Percentiles rank a stretch among this genome's conserved stretches.
Evolutionary conservation across 176 grass and related monocot species (phyloP).

Genomic region (Avena atlantica): DNA sequence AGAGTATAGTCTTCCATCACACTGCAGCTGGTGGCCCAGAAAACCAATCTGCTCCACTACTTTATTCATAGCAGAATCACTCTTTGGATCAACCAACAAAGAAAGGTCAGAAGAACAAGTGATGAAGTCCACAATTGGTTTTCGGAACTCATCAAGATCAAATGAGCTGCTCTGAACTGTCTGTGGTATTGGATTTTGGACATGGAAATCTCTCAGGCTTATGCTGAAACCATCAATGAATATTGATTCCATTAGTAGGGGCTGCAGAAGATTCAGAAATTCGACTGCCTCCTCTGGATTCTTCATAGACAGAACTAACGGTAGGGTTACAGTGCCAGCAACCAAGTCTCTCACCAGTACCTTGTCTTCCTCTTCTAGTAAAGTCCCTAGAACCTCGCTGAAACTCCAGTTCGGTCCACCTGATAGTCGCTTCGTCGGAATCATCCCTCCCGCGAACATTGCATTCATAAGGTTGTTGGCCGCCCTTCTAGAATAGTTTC

Average conservation of each 20-base stretch:
- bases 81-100: conserved; percentile 55
- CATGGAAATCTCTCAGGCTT: conserved; percentile 57
- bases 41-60: conserved; percentile 77
- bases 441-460: conserved; percentile 52
- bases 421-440: conserved; percentile 42
- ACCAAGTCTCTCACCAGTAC: conserved; percentile 42
- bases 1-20: conserved; percentile 49
- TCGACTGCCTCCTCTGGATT: conserved; percentile 51
- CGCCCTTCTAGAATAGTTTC: conserved; percentile 41
- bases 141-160: conserved; percentile 40
- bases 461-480: conserved; percentile 54
- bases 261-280: conserved; percentile 66
- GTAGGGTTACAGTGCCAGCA: conserved; percentile 41
- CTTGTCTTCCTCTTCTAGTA: conserved; percentile 26
- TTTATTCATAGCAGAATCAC: conserved; percentile 52
- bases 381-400: conserved; percentile 47
- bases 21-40: conserved; percentile 62
- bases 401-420: conserved; percentile 46
- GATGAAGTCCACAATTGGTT: conserved; percentile 49
- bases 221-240: conserved; percentile 66
- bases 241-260: conserved; percentile 67
- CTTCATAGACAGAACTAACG: conserved; percentile 41
- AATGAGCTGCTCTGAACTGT: conserved; percentile 23
- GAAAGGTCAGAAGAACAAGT: conserved; percentile 44
- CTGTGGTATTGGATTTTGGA: conserved; percentile 35